Conservation (phyloP, 768 basidiomycete species). For the Trametes coccinea region DNA sequence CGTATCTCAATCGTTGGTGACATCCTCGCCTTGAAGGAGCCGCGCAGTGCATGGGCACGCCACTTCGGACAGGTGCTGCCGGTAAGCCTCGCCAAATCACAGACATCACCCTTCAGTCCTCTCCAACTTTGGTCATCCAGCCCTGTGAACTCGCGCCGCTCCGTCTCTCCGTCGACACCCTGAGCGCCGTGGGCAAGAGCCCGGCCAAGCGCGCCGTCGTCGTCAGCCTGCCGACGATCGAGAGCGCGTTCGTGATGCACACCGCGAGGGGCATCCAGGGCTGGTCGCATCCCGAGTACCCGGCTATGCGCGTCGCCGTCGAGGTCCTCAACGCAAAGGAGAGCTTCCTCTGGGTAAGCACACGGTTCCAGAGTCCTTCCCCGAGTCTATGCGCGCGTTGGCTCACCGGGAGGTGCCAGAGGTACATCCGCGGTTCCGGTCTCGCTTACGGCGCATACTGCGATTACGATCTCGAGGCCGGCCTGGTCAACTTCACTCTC, state of each 20-base stretch:
- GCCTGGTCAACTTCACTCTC: constrained; percentile 70
- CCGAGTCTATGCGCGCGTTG: neutral
- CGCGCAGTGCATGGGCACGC: constrained; percentile 72
- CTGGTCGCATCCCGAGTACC: constrained; percentile 79
- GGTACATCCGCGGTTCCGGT: constrained; percentile 90
- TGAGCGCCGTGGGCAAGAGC: constrained; percentile 72
- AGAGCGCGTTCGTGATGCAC: constrained; percentile 87
- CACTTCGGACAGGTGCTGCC: constrained; percentile 64
- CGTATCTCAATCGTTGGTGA: constrained; percentile 93
- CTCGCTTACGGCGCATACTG: constrained; percentile 91
- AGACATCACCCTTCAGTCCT: neutral
- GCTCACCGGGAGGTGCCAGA: constrained; percentile 39
- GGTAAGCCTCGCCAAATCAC: constrained; percentile 39
- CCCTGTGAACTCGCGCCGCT: constrained; percentile 62
- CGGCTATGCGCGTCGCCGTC: constrained; percentile 78
- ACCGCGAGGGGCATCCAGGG: constrained; percentile 78
- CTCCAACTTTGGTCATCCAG: constrained; percentile 34
- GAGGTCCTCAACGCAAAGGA: constrained; percentile 92
- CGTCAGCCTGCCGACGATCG: constrained; percentile 89
- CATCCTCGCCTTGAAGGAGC: constrained; percentile 65
- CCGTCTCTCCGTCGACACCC: constrained; percentile 62
- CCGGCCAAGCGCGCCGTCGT: constrained; percentile 78
- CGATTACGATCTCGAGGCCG: constrained; percentile 73
- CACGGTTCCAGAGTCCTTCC: neutral
- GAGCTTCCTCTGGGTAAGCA: constrained; percentile 87